A percentile compares a stretch with the other conserved stretches of the same genome.
phyloP scores from a whole-genome alignment of 495 filamentous ascomycete genomes.

The Annulohypoxylon moriforme region DNA sequence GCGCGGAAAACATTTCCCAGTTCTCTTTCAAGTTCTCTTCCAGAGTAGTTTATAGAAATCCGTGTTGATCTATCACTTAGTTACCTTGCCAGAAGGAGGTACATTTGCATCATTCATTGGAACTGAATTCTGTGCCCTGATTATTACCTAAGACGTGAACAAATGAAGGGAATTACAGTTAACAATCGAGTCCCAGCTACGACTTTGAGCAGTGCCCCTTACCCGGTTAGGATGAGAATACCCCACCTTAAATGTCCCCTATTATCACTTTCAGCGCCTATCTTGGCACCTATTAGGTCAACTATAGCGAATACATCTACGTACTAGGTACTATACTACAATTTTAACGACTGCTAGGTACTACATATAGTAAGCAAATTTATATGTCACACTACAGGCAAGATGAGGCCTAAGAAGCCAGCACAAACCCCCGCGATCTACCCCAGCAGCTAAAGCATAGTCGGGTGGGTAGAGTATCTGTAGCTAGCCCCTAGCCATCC shows the following conservation, averaged over 20 bases:
- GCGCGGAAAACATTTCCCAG: conserved; percentile 1
- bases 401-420: neutral
- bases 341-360: too few species aligned
- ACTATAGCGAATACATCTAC: too few species aligned
- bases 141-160: neutral
- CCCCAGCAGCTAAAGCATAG: conserved; percentile 10
- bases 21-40: neutral
- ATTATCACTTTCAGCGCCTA: too few species aligned
- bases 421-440: conserved; percentile 4
- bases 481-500: conserved; percentile 25
- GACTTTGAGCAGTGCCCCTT: neutral
- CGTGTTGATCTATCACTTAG: neutral
- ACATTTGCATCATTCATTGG: neutral
- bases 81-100: too few species aligned
- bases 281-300: too few species aligned
- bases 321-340: too few species aligned
- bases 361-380: neutral
- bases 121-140: neutral
- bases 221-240: neutral
- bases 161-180: neutral
- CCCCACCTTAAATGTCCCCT: neutral
- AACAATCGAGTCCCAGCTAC: neutral
- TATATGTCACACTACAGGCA: neutral
- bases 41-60: neutral
- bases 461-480: conserved; percentile 17